Percentiles rank a stretch among this genome's conserved stretches.
Evolutionary conservation across 2,329 filamentous ascomycete genomes (phyloP).

Genomic region (Fusarium veterinarium): DNA sequence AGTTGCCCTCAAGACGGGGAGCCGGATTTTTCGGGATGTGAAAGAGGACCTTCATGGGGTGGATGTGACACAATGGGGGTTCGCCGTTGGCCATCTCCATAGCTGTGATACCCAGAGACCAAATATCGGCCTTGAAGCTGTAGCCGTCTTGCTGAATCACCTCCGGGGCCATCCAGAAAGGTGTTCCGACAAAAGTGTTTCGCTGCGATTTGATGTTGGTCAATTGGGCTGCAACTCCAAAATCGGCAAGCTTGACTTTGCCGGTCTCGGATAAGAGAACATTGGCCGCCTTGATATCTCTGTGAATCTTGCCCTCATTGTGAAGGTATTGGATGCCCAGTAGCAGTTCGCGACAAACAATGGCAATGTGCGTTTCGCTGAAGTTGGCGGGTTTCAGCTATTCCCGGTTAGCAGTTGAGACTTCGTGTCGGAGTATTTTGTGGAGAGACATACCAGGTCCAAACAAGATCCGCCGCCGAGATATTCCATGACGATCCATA

Average conservation of each 20-base stretch:
- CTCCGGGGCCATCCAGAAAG: slow-evolving; percentile 97
- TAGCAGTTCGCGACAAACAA: slow-evolving; percentile 92
- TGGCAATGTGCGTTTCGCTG: slow-evolving; percentile 89
- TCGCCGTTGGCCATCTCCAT: slow-evolving; percentile 91
- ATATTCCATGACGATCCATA: slow-evolving; percentile 99
- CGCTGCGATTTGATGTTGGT: slow-evolving; percentile 98
- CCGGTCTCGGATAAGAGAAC: slow-evolving; percentile 90
- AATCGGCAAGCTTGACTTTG: slow-evolving; percentile 96
- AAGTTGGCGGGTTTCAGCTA: slow-evolving; percentile 92
- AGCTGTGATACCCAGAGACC: slow-evolving; percentile 91
- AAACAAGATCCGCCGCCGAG: slow-evolving; percentile 94
- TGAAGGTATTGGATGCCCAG: slow-evolving; percentile 93
- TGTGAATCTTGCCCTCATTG: slow-evolving; percentile 92
- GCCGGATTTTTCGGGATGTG: slow-evolving; percentile 90
- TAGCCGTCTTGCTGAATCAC: slow-evolving; percentile 88
- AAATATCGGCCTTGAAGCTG: slow-evolving; percentile 93
- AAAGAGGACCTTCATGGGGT: slow-evolving; percentile 95
- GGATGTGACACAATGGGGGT: slow-evolving; percentile 85
- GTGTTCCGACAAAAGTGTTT: slow-evolving; percentile 97
- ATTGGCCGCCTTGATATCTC: slow-evolving; percentile 97
- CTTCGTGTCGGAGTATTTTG: slow-evolving; percentile 1
- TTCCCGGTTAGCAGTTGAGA: slow-evolving; percentile 7
- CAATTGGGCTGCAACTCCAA: slow-evolving; percentile 95
- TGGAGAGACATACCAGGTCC: slow-evolving; percentile 75
- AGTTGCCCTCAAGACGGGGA: slow-evolving; percentile 85